phyloP scores from a whole-genome alignment of 805 yeast genomes.

The Candida chauliodis region DNA sequence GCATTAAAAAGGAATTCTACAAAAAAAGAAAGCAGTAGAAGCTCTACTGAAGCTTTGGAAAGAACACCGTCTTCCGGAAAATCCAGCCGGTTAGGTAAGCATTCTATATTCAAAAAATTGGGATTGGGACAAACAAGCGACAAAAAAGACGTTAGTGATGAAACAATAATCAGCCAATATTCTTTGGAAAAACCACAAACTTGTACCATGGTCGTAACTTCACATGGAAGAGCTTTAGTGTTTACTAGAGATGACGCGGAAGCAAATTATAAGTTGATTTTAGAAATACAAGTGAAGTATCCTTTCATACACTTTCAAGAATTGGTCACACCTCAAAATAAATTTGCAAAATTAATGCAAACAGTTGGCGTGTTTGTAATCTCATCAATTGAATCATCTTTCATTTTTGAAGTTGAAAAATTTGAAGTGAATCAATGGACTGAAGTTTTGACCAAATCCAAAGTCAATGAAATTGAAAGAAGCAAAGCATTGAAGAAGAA shows the following conservation, averaged over 20 bases:
- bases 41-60: neutral
- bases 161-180: constrained; percentile 10
- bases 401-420: constrained; percentile 54
- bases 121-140: constrained; percentile 8
- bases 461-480: constrained; percentile 47
- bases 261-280: constrained; percentile 42
- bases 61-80: constrained; percentile 4
- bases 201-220: constrained; percentile 56
- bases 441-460: constrained; percentile 46
- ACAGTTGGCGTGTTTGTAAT: constrained; percentile 53
- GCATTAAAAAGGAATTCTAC: constrained; percentile 10
- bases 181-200: constrained; percentile 38
- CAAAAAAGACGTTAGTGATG: constrained; percentile 6
- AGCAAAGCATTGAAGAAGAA: constrained; percentile 15
- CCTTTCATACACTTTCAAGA: constrained; percentile 58
- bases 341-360: constrained; percentile 27
- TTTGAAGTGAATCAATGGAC: constrained; percentile 58
- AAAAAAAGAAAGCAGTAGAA: constrained; percentile 1
- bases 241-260: constrained; percentile 43
- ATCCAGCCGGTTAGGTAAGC: constrained; percentile 1
- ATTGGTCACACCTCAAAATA: constrained; percentile 39
- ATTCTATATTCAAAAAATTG: constrained; percentile 11
- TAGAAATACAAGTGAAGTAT: constrained; percentile 53
- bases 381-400: constrained; percentile 50
- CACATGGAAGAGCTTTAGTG: constrained; percentile 59